These are phyloP conservation scores for Mycothermus thermophilus DNA, from an alignment of 495 filamentous ascomycete genomes.

Conservation along the genomic window DNA sequence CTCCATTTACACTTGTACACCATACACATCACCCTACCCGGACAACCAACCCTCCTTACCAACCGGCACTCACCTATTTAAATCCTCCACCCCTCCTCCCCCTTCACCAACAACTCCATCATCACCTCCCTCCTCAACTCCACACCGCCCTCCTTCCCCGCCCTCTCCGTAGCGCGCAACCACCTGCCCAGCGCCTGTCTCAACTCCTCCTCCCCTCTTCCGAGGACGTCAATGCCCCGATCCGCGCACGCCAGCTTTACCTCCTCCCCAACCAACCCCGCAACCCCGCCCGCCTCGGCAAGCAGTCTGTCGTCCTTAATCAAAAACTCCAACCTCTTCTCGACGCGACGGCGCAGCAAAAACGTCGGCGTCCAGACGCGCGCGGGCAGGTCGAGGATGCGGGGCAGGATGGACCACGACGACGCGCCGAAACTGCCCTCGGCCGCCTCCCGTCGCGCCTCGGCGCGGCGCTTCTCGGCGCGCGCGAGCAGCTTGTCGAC, in stretches of 20 bases:
- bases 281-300: slow-evolving; percentile 20
- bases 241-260: slow-evolving; percentile 29
- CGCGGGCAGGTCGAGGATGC: slow-evolving; percentile 16
- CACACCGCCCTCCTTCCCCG: background rate
- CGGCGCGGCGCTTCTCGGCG: slow-evolving; percentile 33
- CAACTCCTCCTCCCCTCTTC: slow-evolving; percentile 13
- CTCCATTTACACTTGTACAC: too few relatives aligned
- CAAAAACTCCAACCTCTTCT: slow-evolving; percentile 34
- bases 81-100: background rate
- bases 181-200: slow-evolving; percentile 19
- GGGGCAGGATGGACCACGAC: background rate
- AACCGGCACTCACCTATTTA: too few relatives aligned
- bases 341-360: slow-evolving; percentile 2
- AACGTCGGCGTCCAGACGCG: slow-evolving; percentile 20
- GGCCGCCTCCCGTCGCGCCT: background rate
- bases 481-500: slow-evolving; percentile 39
- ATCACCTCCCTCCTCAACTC: background rate
- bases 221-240: slow-evolving; percentile 26
- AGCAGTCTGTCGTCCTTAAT: slow-evolving; percentile 30
- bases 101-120: background rate
- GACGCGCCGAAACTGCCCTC: background rate
- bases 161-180: slow-evolving; percentile 16
- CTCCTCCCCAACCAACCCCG: slow-evolving; percentile 26
- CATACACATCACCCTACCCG: too few relatives aligned
- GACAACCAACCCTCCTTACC: too few relatives aligned